These are phyloP conservation scores for Emergomyces orientalis DNA, from an alignment of 2,329 filamentous ascomycete genomes.

Conservation along the genomic window DNA sequence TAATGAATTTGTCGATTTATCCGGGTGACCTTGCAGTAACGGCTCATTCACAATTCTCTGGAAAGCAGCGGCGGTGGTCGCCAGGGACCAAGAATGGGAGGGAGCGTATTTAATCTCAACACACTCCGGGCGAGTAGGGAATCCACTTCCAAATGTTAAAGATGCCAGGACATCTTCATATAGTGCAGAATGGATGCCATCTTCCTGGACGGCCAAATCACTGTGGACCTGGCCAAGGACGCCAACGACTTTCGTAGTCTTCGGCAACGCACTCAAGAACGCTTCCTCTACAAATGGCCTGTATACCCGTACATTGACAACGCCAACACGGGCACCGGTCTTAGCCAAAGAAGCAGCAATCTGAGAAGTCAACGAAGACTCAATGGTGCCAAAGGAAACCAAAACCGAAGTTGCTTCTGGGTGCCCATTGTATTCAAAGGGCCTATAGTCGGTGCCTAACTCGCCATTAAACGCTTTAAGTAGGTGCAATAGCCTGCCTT, in stretches of 20 bases:
- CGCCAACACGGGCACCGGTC: conserved; percentile 69
- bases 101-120: conserved; percentile 86
- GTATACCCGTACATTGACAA: conserved; percentile 87
- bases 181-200: conserved; percentile 69
- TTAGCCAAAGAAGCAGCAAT: conserved; percentile 63
- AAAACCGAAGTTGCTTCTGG: conserved; percentile 68
- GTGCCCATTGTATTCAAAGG: conserved; percentile 92
- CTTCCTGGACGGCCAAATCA: conserved; percentile 62
- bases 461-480: conserved; percentile 75
- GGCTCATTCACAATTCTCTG: conserved; percentile 37
- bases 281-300: conserved; percentile 91
- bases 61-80: conserved; percentile 37
- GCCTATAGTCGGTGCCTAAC: conserved; percentile 82
- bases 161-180: conserved; percentile 87
- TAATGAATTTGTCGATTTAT: conserved; percentile 31
- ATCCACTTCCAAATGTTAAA: conserved; percentile 65
- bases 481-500: conserved; percentile 61
- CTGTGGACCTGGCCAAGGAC: conserved; percentile 83
- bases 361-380: conserved; percentile 77
- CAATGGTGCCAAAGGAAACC: conserved; percentile 85
- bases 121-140: conserved; percentile 54
- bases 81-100: conserved; percentile 53
- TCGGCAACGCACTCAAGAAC: conserved; percentile 73
- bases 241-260: conserved; percentile 63
- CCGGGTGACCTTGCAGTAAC: conserved; percentile 21